These are phyloP conservation scores for Penicillium pancosmium DNA, from an alignment of 495 filamentous ascomycete species.

Conservation along the genomic window DNA sequence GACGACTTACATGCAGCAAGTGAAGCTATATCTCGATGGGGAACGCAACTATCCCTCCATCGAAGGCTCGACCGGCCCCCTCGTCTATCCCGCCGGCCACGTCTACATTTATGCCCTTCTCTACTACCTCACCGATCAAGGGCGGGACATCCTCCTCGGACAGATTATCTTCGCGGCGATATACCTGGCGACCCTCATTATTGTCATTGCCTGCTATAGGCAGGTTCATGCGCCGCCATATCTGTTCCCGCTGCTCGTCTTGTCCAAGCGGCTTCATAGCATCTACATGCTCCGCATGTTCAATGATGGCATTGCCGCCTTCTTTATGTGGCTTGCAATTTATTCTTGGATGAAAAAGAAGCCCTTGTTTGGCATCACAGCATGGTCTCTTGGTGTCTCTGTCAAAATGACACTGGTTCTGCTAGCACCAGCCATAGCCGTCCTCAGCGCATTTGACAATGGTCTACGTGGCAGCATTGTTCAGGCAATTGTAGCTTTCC, in stretches of 20 bases:
- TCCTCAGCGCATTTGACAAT: slow-evolving; percentile 69
- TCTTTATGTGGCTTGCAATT: slow-evolving; percentile 80
- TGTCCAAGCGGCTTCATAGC: slow-evolving; percentile 92
- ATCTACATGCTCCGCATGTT: slow-evolving; percentile 91
- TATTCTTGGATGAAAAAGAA: slow-evolving; percentile 70
- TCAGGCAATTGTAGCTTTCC: slow-evolving; percentile 68
- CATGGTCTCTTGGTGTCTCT: slow-evolving; percentile 78
- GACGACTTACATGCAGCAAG: slow-evolving; percentile 94
- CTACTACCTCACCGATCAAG: slow-evolving; percentile 75
- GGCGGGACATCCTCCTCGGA: slow-evolving; percentile 73
- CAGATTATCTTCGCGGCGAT: slow-evolving; percentile 79
- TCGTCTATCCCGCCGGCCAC: slow-evolving; percentile 93
- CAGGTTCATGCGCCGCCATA: slow-evolving; percentile 82
- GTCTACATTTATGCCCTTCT: slow-evolving; percentile 86
- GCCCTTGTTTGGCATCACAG: slow-evolving; percentile 70
- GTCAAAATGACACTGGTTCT: slow-evolving; percentile 93
- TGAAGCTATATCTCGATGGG: slow-evolving; percentile 74
- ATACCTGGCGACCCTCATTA: slow-evolving; percentile 71
- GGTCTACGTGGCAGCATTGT: slow-evolving; percentile 63
- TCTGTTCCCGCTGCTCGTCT: slow-evolving; percentile 80
- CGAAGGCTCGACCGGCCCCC: slow-evolving; percentile 84
- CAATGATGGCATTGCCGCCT: slow-evolving; percentile 87
- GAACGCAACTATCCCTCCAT: slow-evolving; percentile 88
- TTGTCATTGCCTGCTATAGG: slow-evolving; percentile 84
- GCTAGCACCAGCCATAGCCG: slow-evolving; percentile 74